Evolutionary conservation across 2,329 filamentous ascomycete species (phyloP).

Genomic region (Neonectria neomacrospora): DNA sequence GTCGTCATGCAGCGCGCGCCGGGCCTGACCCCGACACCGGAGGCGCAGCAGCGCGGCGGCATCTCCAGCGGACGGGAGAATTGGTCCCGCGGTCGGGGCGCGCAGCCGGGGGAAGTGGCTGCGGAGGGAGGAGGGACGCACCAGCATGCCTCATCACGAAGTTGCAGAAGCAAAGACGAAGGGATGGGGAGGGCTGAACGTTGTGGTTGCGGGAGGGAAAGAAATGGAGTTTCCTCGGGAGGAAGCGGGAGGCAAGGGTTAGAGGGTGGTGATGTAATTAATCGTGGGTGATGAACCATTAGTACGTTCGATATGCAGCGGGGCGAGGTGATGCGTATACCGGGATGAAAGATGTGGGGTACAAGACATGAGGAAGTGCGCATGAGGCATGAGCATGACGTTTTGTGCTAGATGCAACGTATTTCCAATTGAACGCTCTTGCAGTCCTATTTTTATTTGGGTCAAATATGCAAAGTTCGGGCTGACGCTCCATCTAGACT

Average conservation of each 20-base stretch:
- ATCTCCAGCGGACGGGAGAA: constrained; percentile 37
- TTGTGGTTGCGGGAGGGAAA: constrained; percentile 10
- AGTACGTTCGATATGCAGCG: constrained; percentile 29
- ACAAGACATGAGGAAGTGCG: neutral
- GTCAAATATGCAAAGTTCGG: neutral
- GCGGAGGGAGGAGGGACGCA: constrained; percentile 51
- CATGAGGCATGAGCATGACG: neutral
- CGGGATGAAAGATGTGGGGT: neutral
- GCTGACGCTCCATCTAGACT: too few relatives aligned
- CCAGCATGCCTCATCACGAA: constrained; percentile 73
- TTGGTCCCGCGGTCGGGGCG: constrained; percentile 33
- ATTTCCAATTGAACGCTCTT: neutral
- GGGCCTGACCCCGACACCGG: constrained; percentile 37
- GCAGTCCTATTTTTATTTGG: neutral
- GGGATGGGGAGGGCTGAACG: constrained; percentile 1
- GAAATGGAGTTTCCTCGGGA: constrained; percentile 8
- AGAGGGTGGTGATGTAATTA: constrained; percentile 46
- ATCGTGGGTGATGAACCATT: constrained; percentile 15
- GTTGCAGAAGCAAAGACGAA: constrained; percentile 2
- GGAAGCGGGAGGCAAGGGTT: constrained; percentile 16
- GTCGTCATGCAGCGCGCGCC: constrained; percentile 33
- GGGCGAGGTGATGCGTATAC: constrained; percentile 37
- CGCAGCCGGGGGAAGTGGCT: constrained; percentile 29
- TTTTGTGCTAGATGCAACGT: neutral
- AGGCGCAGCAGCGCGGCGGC: constrained; percentile 25